phyloP scores from a whole-genome alignment of 352 stramenopile species.

The Albugo candida region DNA sequence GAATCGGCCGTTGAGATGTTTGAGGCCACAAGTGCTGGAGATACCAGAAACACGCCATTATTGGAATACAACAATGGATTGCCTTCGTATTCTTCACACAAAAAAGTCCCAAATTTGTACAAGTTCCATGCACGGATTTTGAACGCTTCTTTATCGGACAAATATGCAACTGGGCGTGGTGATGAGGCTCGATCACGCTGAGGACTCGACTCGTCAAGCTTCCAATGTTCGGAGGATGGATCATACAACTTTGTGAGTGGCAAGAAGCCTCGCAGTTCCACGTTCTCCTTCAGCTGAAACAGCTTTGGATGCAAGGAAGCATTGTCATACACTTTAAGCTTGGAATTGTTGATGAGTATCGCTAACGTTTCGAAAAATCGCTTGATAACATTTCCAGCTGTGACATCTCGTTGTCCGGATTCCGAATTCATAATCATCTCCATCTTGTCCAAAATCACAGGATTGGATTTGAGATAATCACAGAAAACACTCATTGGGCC shows the following conservation, averaged over 20 bases:
- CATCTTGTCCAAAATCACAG: conserved; percentile 21
- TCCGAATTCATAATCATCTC: conserved; percentile 12
- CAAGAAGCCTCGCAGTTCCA: conserved; percentile 48
- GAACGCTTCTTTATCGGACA: conserved; percentile 23
- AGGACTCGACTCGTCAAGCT: not conserved
- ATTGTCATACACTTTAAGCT: conserved; percentile 12
- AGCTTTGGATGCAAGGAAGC: conserved; percentile 7
- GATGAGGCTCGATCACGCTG: not conserved
- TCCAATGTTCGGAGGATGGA: conserved; percentile 9
- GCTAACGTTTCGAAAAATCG: conserved; percentile 27
- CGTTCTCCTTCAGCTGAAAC: conserved; percentile 43
- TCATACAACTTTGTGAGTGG: conserved; percentile 20
- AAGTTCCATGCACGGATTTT: conserved; percentile 45
- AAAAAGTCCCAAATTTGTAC: conserved; percentile 27
- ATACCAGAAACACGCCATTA: conserved; percentile 17
- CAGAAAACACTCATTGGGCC: conserved; percentile 42
- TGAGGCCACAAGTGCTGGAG: conserved; percentile 3
- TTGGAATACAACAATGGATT: conserved; percentile 33
- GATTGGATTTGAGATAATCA: conserved; percentile 36
- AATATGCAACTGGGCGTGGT: conserved; percentile 5
- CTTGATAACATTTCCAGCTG: conserved; percentile 11
- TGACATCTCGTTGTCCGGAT: conserved; percentile 7
- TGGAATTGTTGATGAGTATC: conserved; percentile 30
- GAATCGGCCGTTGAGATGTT: not conserved
- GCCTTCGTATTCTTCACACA: conserved; percentile 38